Evolutionary conservation across 768 basidiomycete genomes (phyloP).

Genomic region (Lentinula raphanica): DNA sequence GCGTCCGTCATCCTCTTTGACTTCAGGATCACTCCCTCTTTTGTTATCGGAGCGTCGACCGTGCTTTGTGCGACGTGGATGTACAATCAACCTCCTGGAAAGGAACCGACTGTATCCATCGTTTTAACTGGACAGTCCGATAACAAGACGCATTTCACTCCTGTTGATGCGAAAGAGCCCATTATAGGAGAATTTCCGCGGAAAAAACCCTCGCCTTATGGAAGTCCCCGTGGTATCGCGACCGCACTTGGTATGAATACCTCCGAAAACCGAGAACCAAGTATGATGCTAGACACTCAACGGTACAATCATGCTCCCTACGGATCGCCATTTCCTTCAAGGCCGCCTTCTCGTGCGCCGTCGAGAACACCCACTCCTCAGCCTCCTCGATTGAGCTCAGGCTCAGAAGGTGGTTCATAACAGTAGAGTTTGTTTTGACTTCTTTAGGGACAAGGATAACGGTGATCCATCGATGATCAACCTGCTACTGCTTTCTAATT

Average conservation of each 20-base stretch:
- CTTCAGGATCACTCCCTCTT: conserved; percentile 81
- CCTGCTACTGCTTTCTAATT: background rate
- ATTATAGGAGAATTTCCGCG: conserved; percentile 57
- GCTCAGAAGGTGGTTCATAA: conserved; percentile 3
- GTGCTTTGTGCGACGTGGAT: conserved; percentile 90
- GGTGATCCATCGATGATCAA: background rate
- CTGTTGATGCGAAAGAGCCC: conserved; percentile 45
- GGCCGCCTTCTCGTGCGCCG: conserved; percentile 26
- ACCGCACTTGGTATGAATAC: conserved; percentile 38
- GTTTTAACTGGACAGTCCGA: conserved; percentile 20
- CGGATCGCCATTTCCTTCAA: conserved; percentile 36
- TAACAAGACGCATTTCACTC: conserved; percentile 33
- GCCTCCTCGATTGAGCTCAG: background rate
- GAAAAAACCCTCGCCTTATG: conserved; percentile 40
- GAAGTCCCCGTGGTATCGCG: conserved; percentile 45
- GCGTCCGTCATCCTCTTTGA: conserved; percentile 89
- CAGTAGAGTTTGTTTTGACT: background rate
- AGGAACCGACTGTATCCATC: conserved; percentile 22
- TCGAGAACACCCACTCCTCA: conserved; percentile 22
- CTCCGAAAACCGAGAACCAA: conserved; percentile 3
- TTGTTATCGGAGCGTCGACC: conserved; percentile 79
- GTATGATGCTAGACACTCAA: conserved; percentile 29
- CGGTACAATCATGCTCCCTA: conserved; percentile 36
- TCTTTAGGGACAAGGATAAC: background rate
- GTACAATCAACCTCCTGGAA: conserved; percentile 75